These are phyloP conservation scores for Fusarium graminum DNA, from an alignment of 2,329 filamentous ascomycete genomes.

Conservation along the genomic window DNA sequence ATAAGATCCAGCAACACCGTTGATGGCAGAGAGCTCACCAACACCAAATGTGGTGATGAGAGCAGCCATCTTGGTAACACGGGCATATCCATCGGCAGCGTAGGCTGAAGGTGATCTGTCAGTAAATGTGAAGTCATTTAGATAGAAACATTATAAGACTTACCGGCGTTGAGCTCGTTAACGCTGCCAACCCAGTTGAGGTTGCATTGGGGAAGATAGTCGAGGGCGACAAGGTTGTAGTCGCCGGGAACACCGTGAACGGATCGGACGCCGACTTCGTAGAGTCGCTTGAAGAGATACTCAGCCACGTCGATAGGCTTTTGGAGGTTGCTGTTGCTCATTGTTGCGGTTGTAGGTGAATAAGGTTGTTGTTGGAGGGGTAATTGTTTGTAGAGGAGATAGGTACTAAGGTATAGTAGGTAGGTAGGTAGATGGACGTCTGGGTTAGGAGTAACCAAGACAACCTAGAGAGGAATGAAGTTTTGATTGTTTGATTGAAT, in stretches of 20 bases:
- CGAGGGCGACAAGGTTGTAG: conserved; percentile 77
- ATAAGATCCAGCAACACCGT: conserved; percentile 79
- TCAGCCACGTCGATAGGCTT: conserved; percentile 72
- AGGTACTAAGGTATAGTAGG: too few species aligned
- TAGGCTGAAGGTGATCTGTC: conserved; percentile 65
- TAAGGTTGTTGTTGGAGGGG: neutral
- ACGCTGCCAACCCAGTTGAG: conserved; percentile 77
- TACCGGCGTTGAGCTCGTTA: conserved; percentile 80
- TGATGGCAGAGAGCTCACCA: conserved; percentile 79
- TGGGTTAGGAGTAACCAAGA: conserved; percentile 38
- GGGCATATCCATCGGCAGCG: conserved; percentile 83
- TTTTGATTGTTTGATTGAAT: conserved; percentile 33
- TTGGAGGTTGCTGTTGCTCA: conserved; percentile 53
- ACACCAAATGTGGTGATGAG: conserved; percentile 83
- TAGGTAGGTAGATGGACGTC: conserved; percentile 18
- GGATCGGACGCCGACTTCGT: conserved; percentile 73
- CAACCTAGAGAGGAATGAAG: conserved; percentile 37
- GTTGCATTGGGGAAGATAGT: conserved; percentile 71
- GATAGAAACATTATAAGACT: conserved; percentile 48
- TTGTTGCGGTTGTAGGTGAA: conserved; percentile 26
- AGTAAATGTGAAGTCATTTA: conserved; percentile 21
- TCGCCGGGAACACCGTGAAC: conserved; percentile 79
- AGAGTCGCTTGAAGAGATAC: conserved; percentile 75
- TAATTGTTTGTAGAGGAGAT: conserved; percentile 17
- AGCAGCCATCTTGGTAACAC: conserved; percentile 77